A percentile compares a stretch with the other conserved stretches of the same genome.
phyloP scores from a whole-genome alignment of 2,329 filamentous ascomycete genomes.

The Pseudonectria buxi region DNA sequence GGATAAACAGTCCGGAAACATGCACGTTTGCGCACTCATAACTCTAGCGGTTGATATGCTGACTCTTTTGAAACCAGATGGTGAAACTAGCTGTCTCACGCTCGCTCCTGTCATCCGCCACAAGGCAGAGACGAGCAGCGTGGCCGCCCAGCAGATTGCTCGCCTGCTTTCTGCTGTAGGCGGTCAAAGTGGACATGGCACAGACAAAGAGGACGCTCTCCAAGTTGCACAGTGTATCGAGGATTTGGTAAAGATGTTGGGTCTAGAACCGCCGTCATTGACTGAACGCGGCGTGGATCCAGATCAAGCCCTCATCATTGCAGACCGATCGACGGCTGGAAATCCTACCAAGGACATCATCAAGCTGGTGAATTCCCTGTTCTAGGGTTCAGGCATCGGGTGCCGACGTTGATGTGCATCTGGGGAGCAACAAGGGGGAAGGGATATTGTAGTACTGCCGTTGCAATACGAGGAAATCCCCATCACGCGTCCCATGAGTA shows the following conservation, averaged over 20 bases:
- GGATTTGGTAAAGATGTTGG: constrained; percentile 5
- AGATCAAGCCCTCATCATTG: constrained; percentile 10
- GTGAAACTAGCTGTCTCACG: constrained; percentile 16
- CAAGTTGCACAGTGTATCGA: constrained; percentile 9
- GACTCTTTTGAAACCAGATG: constrained; percentile 10
- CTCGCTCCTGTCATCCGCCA: constrained; percentile 8
- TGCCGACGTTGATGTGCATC: not conserved
- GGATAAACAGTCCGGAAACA: constrained; percentile 1
- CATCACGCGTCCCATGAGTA: no score
- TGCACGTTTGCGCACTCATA: constrained; percentile 6
- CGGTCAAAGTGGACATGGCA: not conserved
- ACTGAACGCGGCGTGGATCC: constrained; percentile 1
- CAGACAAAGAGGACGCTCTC: constrained; percentile 6
- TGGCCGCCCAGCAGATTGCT: constrained; percentile 10
- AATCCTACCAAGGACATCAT: constrained; percentile 4
- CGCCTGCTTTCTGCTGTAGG: constrained; percentile 11
- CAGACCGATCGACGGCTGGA: constrained; percentile 1
- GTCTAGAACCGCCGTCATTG: constrained; percentile 8
- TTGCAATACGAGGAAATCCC: no score
- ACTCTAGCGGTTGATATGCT: constrained; percentile 7
- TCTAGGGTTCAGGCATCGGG: constrained; percentile 1
- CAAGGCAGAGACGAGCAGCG: constrained; percentile 2
- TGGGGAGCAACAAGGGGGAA: not conserved
- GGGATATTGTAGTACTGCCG: not conserved
- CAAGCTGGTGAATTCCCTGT: constrained; percentile 7